Percentiles rank a stretch among this genome's conserved stretches.
Conservation (phyloP, 495 filamentous ascomycete species). For the Glutinoglossum americanum region DNA sequence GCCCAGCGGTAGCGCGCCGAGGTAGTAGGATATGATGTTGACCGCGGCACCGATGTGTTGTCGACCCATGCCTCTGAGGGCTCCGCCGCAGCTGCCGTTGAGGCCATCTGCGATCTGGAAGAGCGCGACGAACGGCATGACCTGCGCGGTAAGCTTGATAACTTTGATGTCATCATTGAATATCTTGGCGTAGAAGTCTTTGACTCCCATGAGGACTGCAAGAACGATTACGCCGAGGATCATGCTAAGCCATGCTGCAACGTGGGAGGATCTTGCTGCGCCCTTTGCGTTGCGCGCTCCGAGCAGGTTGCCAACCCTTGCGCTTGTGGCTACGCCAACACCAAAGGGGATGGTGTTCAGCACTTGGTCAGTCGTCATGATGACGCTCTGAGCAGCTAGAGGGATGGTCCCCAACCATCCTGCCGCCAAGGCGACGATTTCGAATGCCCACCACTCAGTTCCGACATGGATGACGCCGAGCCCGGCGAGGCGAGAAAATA, state of each 20-base stretch:
- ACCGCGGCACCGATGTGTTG: constrained; percentile 82
- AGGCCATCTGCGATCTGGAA: constrained; percentile 88
- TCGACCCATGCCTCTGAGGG: constrained; percentile 63
- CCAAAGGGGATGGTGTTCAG: constrained; percentile 90
- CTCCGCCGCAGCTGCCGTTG: constrained; percentile 70
- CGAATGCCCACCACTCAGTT: constrained; percentile 93
- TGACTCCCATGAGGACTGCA: constrained; percentile 48
- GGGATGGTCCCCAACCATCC: constrained; percentile 66
- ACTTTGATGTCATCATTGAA: constrained; percentile 67
- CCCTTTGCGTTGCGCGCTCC: constrained; percentile 46
- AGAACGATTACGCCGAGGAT: constrained; percentile 47
- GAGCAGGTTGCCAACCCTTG: constrained; percentile 64
- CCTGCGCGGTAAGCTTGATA: constrained; percentile 53
- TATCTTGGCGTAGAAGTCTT: constrained; percentile 56
- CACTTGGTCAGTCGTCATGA: constrained; percentile 87
- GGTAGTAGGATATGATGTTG: constrained; percentile 77
- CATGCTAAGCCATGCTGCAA: constrained; percentile 54
- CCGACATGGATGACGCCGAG: constrained; percentile 77
- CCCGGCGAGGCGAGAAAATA: constrained; percentile 55
- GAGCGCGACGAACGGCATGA: constrained; percentile 76
- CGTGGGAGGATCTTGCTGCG: constrained; percentile 54
- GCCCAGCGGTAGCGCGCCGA: constrained; percentile 61
- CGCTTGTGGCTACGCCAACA: constrained; percentile 62
- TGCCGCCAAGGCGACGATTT: constrained; percentile 81
- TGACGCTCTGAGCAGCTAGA: constrained; percentile 72